Conservation (phyloP, 2,329 filamentous ascomycete species). For the Dothideomycetidae sp. region DNA sequence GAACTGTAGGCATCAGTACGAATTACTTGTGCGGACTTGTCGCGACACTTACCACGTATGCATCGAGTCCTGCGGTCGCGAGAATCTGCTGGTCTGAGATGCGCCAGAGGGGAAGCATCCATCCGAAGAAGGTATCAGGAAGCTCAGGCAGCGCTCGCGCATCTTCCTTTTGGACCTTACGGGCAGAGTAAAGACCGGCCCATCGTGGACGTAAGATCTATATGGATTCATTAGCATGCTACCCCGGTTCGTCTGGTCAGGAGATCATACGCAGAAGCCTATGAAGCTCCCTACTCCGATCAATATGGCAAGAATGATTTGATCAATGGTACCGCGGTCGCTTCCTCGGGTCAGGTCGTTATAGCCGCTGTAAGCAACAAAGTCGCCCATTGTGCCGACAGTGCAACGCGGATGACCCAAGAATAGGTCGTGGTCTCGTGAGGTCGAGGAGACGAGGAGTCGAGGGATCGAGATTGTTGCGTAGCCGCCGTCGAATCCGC, state of each 20-base stretch:
- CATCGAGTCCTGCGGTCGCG: slow-evolving; percentile 80
- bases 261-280: slow-evolving; percentile 54
- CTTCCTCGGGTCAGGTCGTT: slow-evolving; percentile 18
- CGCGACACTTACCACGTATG: slow-evolving; percentile 54
- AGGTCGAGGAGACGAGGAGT: not conserved
- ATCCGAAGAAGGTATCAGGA: slow-evolving; percentile 75
- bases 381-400: slow-evolving; percentile 13
- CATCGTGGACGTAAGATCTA: slow-evolving; percentile 80
- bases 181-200: slow-evolving; percentile 78
- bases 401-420: slow-evolving; percentile 1
- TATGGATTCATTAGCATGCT: too few species aligned
- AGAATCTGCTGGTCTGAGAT: slow-evolving; percentile 84
- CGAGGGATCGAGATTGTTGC: slow-evolving; percentile 5
- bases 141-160: slow-evolving; percentile 58
- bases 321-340: slow-evolving; percentile 37
- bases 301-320: slow-evolving; percentile 57
- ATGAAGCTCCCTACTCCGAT: slow-evolving; percentile 59
- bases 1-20: slow-evolving; percentile 41
- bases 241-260: too few species aligned
- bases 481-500: not conserved
- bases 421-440: not conserved
- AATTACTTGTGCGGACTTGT: not conserved
- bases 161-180: slow-evolving; percentile 60
- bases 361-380: slow-evolving; percentile 14
- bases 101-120: slow-evolving; percentile 73